Evolutionary conservation across 768 basidiomycete genomes (phyloP).

Genomic region (Lentinula raphanica): DNA sequence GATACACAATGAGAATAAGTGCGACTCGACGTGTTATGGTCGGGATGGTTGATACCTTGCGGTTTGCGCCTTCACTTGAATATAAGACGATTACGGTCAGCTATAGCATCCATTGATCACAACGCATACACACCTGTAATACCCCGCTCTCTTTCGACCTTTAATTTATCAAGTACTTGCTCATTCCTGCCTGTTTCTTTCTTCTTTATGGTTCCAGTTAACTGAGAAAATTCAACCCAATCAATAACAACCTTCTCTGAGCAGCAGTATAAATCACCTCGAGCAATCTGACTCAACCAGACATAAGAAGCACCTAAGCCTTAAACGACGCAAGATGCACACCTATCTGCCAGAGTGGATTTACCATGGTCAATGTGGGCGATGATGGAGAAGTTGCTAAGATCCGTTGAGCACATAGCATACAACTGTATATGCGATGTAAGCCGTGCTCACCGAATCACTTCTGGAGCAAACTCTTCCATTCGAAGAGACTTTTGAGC

Average conservation of each 20-base stretch:
- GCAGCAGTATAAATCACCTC: constrained; percentile 45
- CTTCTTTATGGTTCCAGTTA: constrained; percentile 82
- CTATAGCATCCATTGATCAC: too few relatives aligned
- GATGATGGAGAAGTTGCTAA: constrained; percentile 88
- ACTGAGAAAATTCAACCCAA: constrained; percentile 27
- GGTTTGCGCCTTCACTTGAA: constrained; percentile 89
- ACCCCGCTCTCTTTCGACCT: constrained; percentile 94
- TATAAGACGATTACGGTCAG: neutral
- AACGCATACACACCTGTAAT: constrained; percentile 67
- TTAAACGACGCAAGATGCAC: constrained; percentile 19
- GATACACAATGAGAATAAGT: constrained; percentile 11
- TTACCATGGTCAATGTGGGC: constrained; percentile 98
- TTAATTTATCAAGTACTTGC: constrained; percentile 89
- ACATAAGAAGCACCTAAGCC: neutral
- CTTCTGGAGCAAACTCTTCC: constrained; percentile 62
- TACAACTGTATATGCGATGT: neutral
- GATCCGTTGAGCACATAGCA: neutral
- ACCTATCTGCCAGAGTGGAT: constrained; percentile 88
- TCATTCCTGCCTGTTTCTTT: constrained; percentile 64
- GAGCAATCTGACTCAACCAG: constrained; percentile 44
- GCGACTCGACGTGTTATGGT: neutral
- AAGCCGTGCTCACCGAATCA: constrained; percentile 48
- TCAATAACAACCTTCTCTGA: constrained; percentile 7
- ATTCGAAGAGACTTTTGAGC: constrained; percentile 37
- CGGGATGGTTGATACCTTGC: constrained; percentile 51